These are phyloP conservation scores for Trypanosoma mega DNA, from an alignment of 208 protist species.

Conservation along the genomic window DNA sequence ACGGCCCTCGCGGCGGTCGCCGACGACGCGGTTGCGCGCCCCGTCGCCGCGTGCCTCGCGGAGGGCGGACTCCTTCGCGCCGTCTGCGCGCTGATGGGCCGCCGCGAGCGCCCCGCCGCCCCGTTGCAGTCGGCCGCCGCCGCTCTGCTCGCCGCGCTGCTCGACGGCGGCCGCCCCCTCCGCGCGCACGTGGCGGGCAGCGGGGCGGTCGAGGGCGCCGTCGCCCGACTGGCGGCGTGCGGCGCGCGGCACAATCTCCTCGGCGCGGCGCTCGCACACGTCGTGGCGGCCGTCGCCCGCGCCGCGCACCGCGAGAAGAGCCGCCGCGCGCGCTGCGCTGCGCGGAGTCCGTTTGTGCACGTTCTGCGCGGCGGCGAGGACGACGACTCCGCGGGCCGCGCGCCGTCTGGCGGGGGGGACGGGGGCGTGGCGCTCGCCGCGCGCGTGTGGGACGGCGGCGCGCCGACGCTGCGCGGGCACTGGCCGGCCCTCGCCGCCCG, in stretches of 20 bases:
- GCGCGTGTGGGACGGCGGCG: conserved; percentile 31
- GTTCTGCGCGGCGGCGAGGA: conserved; percentile 11
- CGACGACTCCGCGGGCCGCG: conserved; percentile 27
- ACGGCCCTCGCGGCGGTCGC: conserved; percentile 11
- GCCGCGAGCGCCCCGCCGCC: conserved; percentile 36
- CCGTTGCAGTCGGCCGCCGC: not conserved
- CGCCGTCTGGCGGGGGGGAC: not conserved
- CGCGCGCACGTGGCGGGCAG: not conserved
- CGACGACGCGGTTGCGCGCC: conserved; percentile 17
- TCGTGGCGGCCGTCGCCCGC: conserved; percentile 46
- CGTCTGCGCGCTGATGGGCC: conserved; percentile 42
- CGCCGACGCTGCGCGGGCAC: conserved; percentile 21
- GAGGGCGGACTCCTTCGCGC: conserved; percentile 30
- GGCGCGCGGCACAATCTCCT: conserved; percentile 55
- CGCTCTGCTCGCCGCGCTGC: not conserved
- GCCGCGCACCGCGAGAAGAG: conserved; percentile 54
- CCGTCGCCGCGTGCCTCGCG: conserved; percentile 9
- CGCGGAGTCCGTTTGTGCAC: conserved; percentile 16
- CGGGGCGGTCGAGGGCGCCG: conserved; percentile 34
- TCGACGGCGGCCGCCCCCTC: not conserved
- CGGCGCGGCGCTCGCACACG: conserved; percentile 39
- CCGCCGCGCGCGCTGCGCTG: not conserved
- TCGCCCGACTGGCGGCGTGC: conserved; percentile 43
- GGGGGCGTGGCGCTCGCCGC: conserved; percentile 23
- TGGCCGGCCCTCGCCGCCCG: conserved; percentile 34